phyloP scores from a whole-genome alignment of 495 filamentous ascomycete species.

The Penicillium coprophilum region DNA sequence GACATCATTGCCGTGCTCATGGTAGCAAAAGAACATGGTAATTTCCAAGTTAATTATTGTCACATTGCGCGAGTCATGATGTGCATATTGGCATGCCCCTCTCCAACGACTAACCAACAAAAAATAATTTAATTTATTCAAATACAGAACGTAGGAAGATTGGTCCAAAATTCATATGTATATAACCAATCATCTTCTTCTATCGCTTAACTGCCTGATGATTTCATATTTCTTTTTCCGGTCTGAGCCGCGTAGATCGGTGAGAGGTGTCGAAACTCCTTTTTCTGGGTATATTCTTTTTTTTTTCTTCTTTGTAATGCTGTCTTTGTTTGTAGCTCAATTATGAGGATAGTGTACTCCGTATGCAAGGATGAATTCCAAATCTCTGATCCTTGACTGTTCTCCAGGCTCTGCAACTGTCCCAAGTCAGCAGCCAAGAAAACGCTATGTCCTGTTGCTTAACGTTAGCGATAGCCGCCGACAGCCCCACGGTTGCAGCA shows the following conservation, averaged over 20 bases:
- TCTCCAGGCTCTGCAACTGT: not conserved
- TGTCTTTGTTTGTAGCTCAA: conserved; percentile 1
- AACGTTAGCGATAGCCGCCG: conserved; percentile 33
- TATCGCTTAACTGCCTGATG: conserved; percentile 4
- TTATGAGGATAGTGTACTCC: not conserved
- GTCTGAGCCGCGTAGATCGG: conserved; percentile 9
- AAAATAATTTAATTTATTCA: not conserved
- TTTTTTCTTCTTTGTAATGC: conserved; percentile 7
- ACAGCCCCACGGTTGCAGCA: conserved; percentile 12
- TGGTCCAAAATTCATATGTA: conserved; percentile 7
- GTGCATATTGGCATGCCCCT: conserved; percentile 22
- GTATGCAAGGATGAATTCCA: conserved; percentile 10
- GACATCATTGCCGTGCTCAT: not conserved
- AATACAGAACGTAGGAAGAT: conserved; percentile 5
- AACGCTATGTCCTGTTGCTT: conserved; percentile 16
- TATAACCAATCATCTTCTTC: not conserved
- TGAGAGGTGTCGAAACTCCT: conserved; percentile 7
- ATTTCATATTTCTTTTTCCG: conserved; percentile 1
- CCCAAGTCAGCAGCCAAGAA: not conserved
- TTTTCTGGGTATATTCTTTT: not conserved
- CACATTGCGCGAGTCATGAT: conserved; percentile 31
- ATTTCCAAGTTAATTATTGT: conserved; percentile 9
- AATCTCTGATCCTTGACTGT: not conserved
- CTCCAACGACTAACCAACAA: conserved; percentile 19
- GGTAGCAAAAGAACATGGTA: not conserved